Base-by-base conservation (phyloP, 2,329 filamentous ascomycete genomes). In the Hymenoscyphus scutula region DNA sequence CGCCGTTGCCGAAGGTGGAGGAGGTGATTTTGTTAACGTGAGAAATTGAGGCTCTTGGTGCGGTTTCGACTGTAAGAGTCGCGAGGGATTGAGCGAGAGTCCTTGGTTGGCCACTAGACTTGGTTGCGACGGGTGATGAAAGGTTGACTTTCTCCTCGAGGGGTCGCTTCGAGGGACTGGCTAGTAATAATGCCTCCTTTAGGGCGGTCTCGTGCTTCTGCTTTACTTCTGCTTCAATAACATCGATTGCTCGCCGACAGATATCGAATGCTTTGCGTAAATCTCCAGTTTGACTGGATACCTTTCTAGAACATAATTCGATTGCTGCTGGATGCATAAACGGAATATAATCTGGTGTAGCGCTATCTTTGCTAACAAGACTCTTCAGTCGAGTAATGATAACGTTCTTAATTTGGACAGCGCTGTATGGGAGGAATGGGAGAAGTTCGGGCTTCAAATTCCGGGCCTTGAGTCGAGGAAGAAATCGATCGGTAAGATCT, bases 221-320 rank as follows among this genome's bases (percentile, higher is more conserved):
- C 63, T 87, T 86, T 1, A 90, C 94, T 76, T 98, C 94, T 59
- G 85, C 81, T 76, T 98, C 95, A 56, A 97, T 87, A 25, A 97
- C 78, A 75, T 98, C 94, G 61, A 99, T 87, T 3, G 93, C 92
- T 60, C 92, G 87, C 55, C 92, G 89, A 75, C 94, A 92, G 64
- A 99, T 91, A 75, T 97, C 94, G 71, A 98, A 97, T 0, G 93
- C 94, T 76, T 96, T 97, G 64, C 95, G 90, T 56, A 99, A 77
- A 75, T 99, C 95, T 53, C 95, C 95, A 0, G 92, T 97, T 74
- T 98, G 94, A 60, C 90, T 92, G 3, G 95, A 90, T 17, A 99
- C 91, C 75, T 98, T 99, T 75, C 95, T 91, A 7, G 95, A 90
- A 74, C 94, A 96, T 53, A 99, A 87, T 72, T 96, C 91, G 69